Evolutionary conservation across 345 rosid species (phyloP).

Genomic region (Anacardium occidentale): DNA sequence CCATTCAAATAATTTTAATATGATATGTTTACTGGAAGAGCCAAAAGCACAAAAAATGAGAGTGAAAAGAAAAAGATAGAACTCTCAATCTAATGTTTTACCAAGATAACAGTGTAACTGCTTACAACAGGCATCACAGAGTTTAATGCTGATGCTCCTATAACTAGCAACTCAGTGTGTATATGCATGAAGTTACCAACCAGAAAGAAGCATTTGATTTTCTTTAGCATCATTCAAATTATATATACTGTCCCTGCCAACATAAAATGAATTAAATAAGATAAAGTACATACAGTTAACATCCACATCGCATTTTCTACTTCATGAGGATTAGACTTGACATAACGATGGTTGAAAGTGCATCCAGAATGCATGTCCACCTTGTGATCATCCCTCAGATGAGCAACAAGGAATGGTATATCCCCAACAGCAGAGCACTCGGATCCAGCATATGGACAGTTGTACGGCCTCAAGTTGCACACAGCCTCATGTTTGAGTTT

Average conservation of each 20-base stretch:
- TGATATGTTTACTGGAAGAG: neutral
- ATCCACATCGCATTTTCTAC: constrained; percentile 98
- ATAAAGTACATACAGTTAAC: constrained; percentile 70
- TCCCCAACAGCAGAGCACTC: constrained; percentile 82
- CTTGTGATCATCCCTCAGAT: constrained; percentile 90
- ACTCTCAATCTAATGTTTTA: neutral
- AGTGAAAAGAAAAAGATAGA: too few relatives aligned
- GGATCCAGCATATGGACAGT: constrained; percentile 92
- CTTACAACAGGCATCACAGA: neutral
- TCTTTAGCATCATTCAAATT: neutral
- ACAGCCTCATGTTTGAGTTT: constrained; percentile 86
- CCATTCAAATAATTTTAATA: neutral
- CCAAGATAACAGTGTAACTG: neutral
- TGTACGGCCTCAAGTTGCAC: constrained; percentile 89
- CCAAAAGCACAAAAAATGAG: neutral
- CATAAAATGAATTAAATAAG: constrained; percentile 6
- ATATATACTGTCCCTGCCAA: neutral
- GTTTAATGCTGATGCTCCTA: neutral
- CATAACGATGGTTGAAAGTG: constrained; percentile 96
- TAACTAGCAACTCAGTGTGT: neutral
- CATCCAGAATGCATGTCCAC: constrained; percentile 98
- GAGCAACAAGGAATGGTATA: constrained; percentile 83
- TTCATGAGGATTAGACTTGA: constrained; percentile 96
- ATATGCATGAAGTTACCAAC: neutral
- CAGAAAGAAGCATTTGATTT: neutral